A percentile compares a stretch with the other conserved stretches of the same genome.
These are phyloP conservation scores for Durio zibethinus DNA, from an alignment of 345 rosid genomes.

Conservation along the genomic window DNA sequence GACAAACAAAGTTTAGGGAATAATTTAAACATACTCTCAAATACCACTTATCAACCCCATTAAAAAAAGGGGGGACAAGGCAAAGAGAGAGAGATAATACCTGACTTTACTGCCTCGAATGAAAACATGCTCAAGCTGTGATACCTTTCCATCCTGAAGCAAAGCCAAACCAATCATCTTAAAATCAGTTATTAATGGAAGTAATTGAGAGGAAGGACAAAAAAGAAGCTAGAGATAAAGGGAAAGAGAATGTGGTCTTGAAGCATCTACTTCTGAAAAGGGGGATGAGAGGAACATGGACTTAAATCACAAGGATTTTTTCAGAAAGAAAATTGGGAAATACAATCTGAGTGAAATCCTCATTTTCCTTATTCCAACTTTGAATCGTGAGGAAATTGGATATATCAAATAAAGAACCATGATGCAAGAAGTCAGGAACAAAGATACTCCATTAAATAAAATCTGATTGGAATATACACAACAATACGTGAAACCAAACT, in stretches of 20 bases:
- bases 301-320: not conserved
- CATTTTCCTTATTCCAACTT: not conserved
- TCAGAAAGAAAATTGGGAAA: not conserved
- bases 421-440: not conserved
- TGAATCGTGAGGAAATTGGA: not conserved
- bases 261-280: not conserved
- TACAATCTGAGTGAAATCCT: not conserved
- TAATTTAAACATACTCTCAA: not conserved
- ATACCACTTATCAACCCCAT: not conserved
- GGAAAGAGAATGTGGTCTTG: not conserved
- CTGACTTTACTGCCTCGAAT: constrained; percentile 99
- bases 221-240: not conserved
- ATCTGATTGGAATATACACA: not conserved
- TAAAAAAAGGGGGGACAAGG: constrained; percentile 2
- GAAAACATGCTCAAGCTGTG: constrained; percentile 97
- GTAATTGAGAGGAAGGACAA: not conserved
- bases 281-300: not conserved
- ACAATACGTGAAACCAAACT: not conserved
- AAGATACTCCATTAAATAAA: not conserved
- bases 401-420: not conserved
- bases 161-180: constrained; percentile 9
- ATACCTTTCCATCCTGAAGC: constrained; percentile 86
- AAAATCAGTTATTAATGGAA: not conserved
- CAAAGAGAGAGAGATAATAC: constrained; percentile 22
- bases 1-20: not conserved